phyloP scores from a whole-genome alignment of 495 filamentous ascomycete genomes.

The Pyrenopolyporus hunteri region DNA sequence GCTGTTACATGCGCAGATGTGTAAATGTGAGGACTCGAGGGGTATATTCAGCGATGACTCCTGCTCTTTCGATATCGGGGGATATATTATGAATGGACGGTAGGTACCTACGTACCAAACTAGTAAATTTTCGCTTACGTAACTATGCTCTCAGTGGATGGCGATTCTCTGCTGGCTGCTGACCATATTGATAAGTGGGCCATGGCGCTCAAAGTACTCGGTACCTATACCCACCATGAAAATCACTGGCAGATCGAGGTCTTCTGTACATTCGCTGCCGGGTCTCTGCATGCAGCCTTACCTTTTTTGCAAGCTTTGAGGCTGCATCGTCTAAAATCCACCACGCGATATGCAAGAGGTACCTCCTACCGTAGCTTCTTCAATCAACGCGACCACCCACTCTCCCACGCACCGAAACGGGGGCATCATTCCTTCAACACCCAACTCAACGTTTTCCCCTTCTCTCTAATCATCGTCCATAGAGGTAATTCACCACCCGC shows the following conservation, averaged over 20 bases:
- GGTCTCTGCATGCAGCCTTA: conserved; percentile 28
- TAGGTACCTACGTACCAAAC: conserved; percentile 10
- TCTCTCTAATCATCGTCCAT: conserved; percentile 12
- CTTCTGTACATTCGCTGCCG: conserved; percentile 1
- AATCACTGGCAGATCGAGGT: neutral
- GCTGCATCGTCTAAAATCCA: conserved; percentile 32
- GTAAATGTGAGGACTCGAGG: neutral
- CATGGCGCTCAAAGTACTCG: neutral
- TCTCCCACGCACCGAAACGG: conserved; percentile 9
- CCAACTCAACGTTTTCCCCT: conserved; percentile 24
- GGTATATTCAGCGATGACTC: conserved; percentile 21
- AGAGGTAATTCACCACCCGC: conserved; percentile 1
- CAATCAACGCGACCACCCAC: conserved; percentile 30
- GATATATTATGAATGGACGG: no score
- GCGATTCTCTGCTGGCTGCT: conserved; percentile 21
- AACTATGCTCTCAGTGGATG: conserved; percentile 23
- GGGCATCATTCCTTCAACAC: conserved; percentile 8
- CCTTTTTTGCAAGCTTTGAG: conserved; percentile 33
- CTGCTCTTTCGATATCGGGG: conserved; percentile 3
- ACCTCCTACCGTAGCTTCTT: conserved; percentile 39
- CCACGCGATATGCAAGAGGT: conserved; percentile 30
- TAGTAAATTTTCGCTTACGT: conserved; percentile 36
- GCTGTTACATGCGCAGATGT: neutral
- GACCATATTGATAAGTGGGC: conserved; percentile 3
- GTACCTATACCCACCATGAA: neutral